These are phyloP conservation scores for Nowakowskiella sp. DNA, from an alignment of 192 early-diverging fungal species.

Conservation along the genomic window DNA sequence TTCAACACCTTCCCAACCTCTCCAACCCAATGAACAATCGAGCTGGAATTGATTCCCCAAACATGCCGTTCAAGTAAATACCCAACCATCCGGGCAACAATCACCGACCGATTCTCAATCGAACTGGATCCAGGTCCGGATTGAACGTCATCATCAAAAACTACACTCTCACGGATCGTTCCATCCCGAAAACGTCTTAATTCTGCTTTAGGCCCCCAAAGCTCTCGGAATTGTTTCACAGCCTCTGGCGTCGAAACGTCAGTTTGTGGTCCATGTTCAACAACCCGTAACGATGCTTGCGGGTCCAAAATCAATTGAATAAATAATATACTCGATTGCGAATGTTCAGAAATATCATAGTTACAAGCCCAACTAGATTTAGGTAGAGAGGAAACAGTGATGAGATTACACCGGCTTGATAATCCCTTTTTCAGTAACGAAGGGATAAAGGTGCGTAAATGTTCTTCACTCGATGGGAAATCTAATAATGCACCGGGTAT, in stretches of 20 bases:
- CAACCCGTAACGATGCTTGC: conserved; percentile 57
- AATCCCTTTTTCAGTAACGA: conserved; percentile 30
- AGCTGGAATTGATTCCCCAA: conserved; percentile 25
- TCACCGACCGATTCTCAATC: conserved; percentile 55
- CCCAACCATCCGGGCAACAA: conserved; percentile 71
- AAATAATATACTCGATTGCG: background rate
- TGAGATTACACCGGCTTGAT: conserved; percentile 22
- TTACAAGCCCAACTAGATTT: conserved; percentile 11
- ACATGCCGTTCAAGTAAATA: conserved; percentile 74
- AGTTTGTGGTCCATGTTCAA: conserved; percentile 80
- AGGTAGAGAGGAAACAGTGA: conserved; percentile 13
- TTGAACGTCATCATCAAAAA: conserved; percentile 56
- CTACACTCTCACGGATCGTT: conserved; percentile 78
- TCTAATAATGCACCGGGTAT: conserved; percentile 25
- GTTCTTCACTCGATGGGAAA: conserved; percentile 24
- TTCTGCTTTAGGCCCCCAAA: conserved; percentile 90
- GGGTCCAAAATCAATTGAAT: conserved; percentile 69
- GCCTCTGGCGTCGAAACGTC: conserved; percentile 42
- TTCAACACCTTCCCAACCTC: conserved; percentile 36
- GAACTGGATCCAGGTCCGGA: conserved; percentile 15
- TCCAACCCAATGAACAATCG: conserved; percentile 48
- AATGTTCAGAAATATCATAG: conserved; percentile 4
- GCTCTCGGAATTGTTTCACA: conserved; percentile 56
- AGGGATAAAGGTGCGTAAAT: conserved; percentile 19
- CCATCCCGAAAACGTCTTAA: conserved; percentile 92